Percentiles rank a stretch among this genome's conserved stretches.
Conservation (phyloP, 257 asterid genomes). For the Solanum lycopersicoides region DNA sequence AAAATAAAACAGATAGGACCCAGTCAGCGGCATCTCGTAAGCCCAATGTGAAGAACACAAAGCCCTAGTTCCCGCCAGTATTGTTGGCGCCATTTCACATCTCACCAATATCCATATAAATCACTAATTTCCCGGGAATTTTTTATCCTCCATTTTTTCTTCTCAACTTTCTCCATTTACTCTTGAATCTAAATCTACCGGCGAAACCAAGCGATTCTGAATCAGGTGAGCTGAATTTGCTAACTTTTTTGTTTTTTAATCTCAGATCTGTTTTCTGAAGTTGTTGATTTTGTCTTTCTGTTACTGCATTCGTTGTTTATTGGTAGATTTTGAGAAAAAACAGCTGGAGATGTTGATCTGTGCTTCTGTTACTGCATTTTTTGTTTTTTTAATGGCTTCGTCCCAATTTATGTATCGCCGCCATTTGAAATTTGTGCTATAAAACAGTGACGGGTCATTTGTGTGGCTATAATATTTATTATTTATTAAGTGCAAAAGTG, state of each 20-base stretch:
- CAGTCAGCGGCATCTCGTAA: not conserved
- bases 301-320: not conserved
- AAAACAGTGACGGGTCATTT: not conserved
- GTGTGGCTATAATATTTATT: not conserved
- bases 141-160: not conserved
- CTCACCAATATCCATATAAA: not conserved
- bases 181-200: not conserved
- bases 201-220: not conserved
- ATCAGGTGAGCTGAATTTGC: not conserved
- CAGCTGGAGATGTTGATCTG: not conserved
- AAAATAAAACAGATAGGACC: not conserved
- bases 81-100: conserved; percentile 26
- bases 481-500: not conserved
- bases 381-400: not conserved
- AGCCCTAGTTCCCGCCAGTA: conserved; percentile 51
- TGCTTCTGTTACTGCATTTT: not conserved
- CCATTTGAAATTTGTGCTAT: not conserved
- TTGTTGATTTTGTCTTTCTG: not conserved
- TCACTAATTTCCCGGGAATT: not conserved
- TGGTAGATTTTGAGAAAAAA: not conserved
- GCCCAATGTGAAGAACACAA: not conserved
- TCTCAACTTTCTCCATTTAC: not conserved
- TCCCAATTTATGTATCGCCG: not conserved
- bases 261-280: not conserved
- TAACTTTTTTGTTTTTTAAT: not conserved